These are phyloP conservation scores for Histomonas meleagridis DNA, from an alignment of 208 protist species.

Conservation along the genomic window DNA sequence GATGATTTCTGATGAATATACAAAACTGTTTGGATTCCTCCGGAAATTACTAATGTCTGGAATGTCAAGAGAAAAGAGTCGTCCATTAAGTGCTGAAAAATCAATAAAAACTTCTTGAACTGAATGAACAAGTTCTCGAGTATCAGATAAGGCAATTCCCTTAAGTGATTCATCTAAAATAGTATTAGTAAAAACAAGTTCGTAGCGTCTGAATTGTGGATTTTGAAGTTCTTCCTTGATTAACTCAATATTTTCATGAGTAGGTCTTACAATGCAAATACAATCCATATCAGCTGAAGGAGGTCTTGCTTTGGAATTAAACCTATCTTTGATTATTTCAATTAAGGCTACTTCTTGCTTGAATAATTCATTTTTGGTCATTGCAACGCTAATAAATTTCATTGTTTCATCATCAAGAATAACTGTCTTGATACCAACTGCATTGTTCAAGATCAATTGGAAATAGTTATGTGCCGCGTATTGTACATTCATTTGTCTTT, in stretches of 20 bases:
- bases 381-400: background rate
- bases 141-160: background rate
- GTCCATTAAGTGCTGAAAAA: background rate
- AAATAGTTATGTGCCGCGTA: too few species aligned
- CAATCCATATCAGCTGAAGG: background rate
- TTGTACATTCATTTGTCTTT: too few species aligned
- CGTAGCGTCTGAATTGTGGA: background rate
- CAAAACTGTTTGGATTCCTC: background rate
- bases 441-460: too few species aligned
- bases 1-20: background rate
- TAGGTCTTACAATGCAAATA: background rate
- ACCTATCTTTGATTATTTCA: background rate
- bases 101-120: background rate
- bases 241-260: background rate
- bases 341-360: background rate
- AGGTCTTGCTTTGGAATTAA: background rate
- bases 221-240: background rate
- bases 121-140: background rate
- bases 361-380: conserved; percentile 34
- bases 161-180: background rate
- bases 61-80: background rate
- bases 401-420: background rate
- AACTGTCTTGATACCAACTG: background rate
- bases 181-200: background rate
- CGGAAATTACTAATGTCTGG: background rate